phyloP scores from a whole-genome alignment of 2,329 filamentous ascomycete genomes.

The Colletotrichum neosansevieriae region DNA sequence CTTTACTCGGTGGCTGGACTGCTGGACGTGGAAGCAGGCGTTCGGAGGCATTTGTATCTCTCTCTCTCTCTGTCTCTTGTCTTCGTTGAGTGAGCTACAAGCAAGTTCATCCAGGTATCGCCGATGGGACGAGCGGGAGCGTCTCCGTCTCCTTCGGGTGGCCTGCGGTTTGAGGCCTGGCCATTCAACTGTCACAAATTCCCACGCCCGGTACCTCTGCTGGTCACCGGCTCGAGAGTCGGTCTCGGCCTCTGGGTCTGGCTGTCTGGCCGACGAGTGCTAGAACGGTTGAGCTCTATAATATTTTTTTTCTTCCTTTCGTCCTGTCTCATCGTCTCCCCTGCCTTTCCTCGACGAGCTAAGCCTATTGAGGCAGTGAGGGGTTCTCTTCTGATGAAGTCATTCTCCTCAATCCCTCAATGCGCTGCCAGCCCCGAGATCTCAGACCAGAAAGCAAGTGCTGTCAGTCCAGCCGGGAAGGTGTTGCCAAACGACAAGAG shows the following conservation, averaged over 20 bases:
- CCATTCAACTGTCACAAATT: not conserved
- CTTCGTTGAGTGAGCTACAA: constrained; percentile 24
- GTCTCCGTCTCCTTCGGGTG: too few species aligned
- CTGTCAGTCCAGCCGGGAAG: not conserved
- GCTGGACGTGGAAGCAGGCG: constrained; percentile 1
- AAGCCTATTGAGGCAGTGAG: constrained; percentile 15
- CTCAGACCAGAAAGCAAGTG: constrained; percentile 7
- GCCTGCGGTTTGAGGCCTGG: not conserved
- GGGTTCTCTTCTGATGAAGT: constrained; percentile 28
- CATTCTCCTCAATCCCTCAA: constrained; percentile 20
- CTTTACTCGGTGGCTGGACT: constrained; percentile 16
- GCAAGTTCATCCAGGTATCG: constrained; percentile 10
- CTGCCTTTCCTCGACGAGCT: not conserved
- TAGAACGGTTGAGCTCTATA: constrained; percentile 11
- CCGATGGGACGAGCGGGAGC: too few species aligned
- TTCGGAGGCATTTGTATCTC: constrained; percentile 21
- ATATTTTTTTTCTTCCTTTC: not conserved
- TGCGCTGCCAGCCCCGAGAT: not conserved
- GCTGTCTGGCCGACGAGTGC: constrained; percentile 10
- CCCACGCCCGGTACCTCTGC: not conserved
- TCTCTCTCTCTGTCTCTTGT: not conserved
- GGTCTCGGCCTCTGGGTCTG: not conserved
- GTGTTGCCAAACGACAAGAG: constrained; percentile 10
- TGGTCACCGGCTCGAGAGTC: not conserved
- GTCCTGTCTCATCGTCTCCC: not conserved